Conservation (phyloP, 169 alveolate genomes). For the Cryptosporidium tyzzeri region DNA sequence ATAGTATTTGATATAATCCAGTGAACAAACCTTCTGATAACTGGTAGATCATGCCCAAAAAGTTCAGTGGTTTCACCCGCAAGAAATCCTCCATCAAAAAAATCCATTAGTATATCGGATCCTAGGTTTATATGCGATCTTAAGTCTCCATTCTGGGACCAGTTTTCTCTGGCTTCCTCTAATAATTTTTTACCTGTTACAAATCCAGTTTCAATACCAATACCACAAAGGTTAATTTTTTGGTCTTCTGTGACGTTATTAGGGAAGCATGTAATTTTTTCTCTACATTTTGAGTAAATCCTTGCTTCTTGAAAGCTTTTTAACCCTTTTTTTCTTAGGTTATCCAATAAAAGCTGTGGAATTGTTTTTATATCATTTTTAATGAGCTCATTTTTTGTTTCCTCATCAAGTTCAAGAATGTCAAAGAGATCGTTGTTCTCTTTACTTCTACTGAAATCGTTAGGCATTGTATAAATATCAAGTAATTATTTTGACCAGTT, state of each 20-base stretch:
- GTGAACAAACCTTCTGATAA: conserved; percentile 38
- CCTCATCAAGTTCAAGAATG: conserved; percentile 35
- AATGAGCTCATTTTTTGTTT: conserved; percentile 1
- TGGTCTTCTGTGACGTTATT: background rate
- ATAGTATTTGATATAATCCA: conserved; percentile 69
- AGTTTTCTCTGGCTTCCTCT: conserved; percentile 24
- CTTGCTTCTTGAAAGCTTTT: background rate
- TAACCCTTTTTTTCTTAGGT: conserved; percentile 35
- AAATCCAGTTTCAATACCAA: conserved; percentile 33
- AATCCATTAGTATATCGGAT: conserved; percentile 31
- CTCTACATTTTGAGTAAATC: conserved; percentile 57
- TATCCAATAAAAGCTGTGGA: conserved; percentile 49
- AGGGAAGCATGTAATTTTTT: conserved; percentile 48
- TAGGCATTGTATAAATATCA: background rate
- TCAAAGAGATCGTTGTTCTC: background rate
- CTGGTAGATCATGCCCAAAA: conserved; percentile 58
- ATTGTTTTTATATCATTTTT: conserved; percentile 30
- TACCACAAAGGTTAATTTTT: background rate
- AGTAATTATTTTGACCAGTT: background rate
- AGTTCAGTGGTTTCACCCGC: conserved; percentile 55
- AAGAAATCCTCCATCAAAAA: conserved; percentile 70
- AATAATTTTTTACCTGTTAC: conserved; percentile 14
- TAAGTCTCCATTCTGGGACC: conserved; percentile 7
- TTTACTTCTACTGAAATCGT: background rate
- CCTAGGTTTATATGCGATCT: conserved; percentile 34